Conservation (phyloP, 2,329 filamentous ascomycete genomes). For the Neospermospora avenae region DNA sequence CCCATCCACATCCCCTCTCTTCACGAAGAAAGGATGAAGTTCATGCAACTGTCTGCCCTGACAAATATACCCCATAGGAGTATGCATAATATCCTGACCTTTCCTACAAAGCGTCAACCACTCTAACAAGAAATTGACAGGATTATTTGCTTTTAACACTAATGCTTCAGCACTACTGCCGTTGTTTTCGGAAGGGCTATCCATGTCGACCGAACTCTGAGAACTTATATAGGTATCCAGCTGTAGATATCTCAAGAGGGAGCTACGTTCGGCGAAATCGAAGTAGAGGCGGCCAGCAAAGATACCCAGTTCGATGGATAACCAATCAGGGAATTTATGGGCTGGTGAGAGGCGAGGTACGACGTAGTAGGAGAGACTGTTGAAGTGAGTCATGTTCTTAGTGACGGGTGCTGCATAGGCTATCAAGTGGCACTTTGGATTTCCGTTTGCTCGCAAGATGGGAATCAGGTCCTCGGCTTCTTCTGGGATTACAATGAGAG, state of each 20-base stretch:
- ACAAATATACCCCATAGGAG: constrained; percentile 55
- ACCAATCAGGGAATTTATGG: constrained; percentile 48
- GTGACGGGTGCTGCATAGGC: constrained; percentile 60
- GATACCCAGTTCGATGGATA: constrained; percentile 57
- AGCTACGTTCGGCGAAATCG: constrained; percentile 44
- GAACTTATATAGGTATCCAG: background rate
- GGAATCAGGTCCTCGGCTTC: constrained; percentile 57
- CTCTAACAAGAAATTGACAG: constrained; percentile 49
- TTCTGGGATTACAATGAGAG: constrained; percentile 58
- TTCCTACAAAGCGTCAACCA: constrained; percentile 54
- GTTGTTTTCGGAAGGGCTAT: background rate
- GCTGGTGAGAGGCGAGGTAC: constrained; percentile 44
- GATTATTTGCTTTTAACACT: constrained; percentile 35
- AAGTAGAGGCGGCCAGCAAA: constrained; percentile 61
- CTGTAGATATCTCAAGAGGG: constrained; percentile 37
- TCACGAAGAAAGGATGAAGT: constrained; percentile 9
- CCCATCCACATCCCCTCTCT: no score
- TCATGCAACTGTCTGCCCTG: constrained; percentile 37
- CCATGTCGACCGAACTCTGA: background rate
- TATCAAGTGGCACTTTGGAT: constrained; percentile 43
- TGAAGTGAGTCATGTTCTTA: constrained; percentile 57
- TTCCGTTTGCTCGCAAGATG: constrained; percentile 33
- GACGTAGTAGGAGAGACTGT: constrained; percentile 49
- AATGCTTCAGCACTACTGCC: background rate
- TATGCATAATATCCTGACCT: constrained; percentile 55